phyloP scores from a whole-genome alignment of 176 grass and related monocot genomes.

The Carex myosuroides region DNA sequence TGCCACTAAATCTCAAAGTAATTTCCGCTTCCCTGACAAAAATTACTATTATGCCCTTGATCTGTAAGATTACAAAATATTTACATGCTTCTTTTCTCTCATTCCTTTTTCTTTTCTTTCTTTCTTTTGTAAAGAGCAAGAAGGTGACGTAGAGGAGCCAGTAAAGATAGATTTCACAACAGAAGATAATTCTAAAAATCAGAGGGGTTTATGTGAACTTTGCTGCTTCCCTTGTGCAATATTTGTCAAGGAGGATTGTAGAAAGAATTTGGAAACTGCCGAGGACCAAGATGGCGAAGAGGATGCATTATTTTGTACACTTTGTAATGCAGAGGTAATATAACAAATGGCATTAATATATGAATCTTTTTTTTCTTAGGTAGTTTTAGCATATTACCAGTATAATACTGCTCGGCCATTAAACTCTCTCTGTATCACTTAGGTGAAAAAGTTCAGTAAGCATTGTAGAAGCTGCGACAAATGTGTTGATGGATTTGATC shows the following conservation, averaged over 20 bases:
- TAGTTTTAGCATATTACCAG: neutral
- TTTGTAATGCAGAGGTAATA: constrained; percentile 91
- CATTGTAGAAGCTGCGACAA: constrained; percentile 99
- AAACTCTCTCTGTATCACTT: neutral
- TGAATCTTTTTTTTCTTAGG: neutral
- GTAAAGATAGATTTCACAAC: constrained; percentile 1
- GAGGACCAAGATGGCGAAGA: constrained; percentile 49
- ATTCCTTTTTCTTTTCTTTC: neutral
- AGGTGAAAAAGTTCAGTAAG: constrained; percentile 95
- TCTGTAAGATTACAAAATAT: neutral
- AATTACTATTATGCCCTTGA: neutral
- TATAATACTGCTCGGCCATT: neutral
- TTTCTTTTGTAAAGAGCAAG: constrained; percentile 9
- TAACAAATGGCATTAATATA: neutral
- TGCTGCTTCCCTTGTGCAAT: constrained; percentile 46
- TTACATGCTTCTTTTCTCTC: neutral
- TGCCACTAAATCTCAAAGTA: constrained; percentile 21
- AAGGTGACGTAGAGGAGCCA: constrained; percentile 21
- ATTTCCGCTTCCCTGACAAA: neutral
- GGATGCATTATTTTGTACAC: constrained; percentile 87
- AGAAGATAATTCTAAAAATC: constrained; percentile 20
- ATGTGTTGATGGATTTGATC: constrained; percentile 99
- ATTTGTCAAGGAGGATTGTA: constrained; percentile 84
- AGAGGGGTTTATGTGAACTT: neutral
- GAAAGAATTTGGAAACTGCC: constrained; percentile 56